Evolutionary conservation across 1,284 basidiomycete genomes (phyloP), one percentile per base, ranked within the genome.

Genomic region (Leccinum griseonigrum): DNA sequence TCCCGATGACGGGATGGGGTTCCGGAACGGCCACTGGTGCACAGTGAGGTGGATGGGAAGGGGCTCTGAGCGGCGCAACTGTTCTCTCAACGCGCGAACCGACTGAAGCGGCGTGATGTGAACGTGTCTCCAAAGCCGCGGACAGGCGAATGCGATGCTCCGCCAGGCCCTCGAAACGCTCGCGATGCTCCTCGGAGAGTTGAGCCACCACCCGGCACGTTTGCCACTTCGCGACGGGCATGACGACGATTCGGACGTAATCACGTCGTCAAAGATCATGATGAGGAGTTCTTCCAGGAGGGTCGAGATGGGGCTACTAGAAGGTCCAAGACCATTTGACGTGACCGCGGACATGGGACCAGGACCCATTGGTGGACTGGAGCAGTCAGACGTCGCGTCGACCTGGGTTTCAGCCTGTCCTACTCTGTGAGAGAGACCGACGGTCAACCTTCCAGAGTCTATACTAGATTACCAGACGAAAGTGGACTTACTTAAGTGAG

Each of bases 21-120:
- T 56, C 55, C 40, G 67, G 52, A 68, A 67, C 16, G 67, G 67
- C 65, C 69, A 63, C 28, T 71, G 67, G 29, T 68, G 59, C 13
- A 71, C 60, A 1, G 31, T 59, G 46, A 68, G 54, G n/a, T 66
- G 50, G 26, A 68, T 63, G 9, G 63, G 43, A n/a, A 66, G 28
- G 1, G 58, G 60, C 10, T 59, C 63, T 22, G 69, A 71, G 36
- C 48, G 32, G 11, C 18, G 22, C 18, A 71, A n/a, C 2, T 71
- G 69, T 43, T 69, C 69, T 34, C 55, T 59, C 53, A 71, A 29
- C 0, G 56, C 18, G 32, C 11, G 38, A 3, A 60, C 32, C 11
- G 68, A 58, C 48, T 68, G 63, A 18, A 28, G 4, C 6, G 68
- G 69, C 6, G 63, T 60, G 28, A 68, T 31, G 29, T 69, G 55